Evolutionary conservation across 129 eudicot species (phyloP).

Genomic region (Tagetes patula): DNA sequence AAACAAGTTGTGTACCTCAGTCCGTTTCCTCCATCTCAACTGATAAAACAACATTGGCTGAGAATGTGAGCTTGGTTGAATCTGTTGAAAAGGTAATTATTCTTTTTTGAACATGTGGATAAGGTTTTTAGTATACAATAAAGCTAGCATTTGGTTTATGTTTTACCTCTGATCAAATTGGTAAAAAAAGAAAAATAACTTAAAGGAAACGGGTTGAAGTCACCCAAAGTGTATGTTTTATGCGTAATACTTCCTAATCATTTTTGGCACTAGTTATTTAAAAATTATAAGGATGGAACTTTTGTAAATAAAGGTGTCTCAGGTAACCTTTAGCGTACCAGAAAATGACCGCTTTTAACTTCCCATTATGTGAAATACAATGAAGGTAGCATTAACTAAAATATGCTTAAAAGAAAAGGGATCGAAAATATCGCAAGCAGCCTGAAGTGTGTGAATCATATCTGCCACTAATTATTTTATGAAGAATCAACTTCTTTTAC

Average conservation of each 20-base stretch:
- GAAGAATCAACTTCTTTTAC: neutral
- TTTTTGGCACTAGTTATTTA: too few relatives aligned
- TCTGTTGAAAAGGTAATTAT: slow-evolving; percentile 36
- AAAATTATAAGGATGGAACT: too few relatives aligned
- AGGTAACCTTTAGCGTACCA: too few relatives aligned
- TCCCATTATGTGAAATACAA: neutral
- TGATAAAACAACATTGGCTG: slow-evolving; percentile 47
- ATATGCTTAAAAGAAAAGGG: neutral
- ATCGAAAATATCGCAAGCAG: neutral
- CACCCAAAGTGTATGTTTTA: too few relatives aligned
- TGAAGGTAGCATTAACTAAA: neutral
- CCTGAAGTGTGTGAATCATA: neutral
- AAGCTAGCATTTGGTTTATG: neutral
- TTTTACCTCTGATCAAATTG: neutral
- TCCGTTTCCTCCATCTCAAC: slow-evolving; percentile 28
- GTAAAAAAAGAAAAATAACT: neutral
- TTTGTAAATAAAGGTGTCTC: too few relatives aligned
- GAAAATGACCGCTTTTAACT: too few relatives aligned
- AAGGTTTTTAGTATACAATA: neutral
- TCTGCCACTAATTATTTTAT: too few relatives aligned
- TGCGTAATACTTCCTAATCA: too few relatives aligned
- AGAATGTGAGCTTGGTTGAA: slow-evolving; percentile 36
- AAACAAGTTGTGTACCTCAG: slow-evolving; percentile 27
- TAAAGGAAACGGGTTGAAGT: neutral
- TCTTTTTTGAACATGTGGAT: neutral